phyloP scores from a whole-genome alignment of 2,329 filamentous ascomycete species.

The Colletotrichum sp. region DNA sequence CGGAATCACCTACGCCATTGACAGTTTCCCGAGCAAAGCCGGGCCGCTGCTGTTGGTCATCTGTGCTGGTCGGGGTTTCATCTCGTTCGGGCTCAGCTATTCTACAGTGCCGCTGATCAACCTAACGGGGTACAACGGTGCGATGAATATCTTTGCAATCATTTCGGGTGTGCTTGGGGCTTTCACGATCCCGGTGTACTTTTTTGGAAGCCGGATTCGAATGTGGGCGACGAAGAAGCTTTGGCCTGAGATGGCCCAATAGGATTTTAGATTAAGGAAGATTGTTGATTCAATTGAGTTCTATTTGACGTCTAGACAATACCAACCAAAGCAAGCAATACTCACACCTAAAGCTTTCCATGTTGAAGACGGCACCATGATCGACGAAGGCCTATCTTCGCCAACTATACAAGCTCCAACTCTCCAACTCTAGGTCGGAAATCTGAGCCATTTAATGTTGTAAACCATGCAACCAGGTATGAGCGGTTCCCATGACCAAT shows the following conservation, averaged over 20 bases:
- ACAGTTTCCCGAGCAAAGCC: slow-evolving; percentile 32
- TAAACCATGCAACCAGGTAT: background rate
- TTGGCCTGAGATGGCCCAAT: background rate
- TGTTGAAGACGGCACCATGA: background rate
- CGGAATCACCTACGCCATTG: slow-evolving; percentile 31
- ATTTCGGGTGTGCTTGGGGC: slow-evolving; percentile 21
- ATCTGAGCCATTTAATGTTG: background rate
- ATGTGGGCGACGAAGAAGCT: slow-evolving; percentile 2
- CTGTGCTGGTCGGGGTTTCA: slow-evolving; percentile 28
- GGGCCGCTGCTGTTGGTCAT: slow-evolving; percentile 28
- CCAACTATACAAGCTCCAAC: background rate
- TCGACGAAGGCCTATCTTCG: rapidly evolving
- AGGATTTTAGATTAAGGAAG: background rate
- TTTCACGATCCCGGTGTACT: background rate
- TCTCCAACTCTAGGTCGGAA: rapidly evolving
- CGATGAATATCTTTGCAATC: slow-evolving; percentile 26
- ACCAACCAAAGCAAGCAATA: no score
- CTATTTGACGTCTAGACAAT: no score
- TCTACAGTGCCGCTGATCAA: slow-evolving; percentile 25
- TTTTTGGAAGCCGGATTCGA: background rate
- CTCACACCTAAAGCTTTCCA: background rate
- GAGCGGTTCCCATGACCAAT: background rate
- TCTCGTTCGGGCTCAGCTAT: slow-evolving; percentile 30
- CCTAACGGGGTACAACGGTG: slow-evolving; percentile 24
- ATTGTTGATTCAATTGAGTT: background rate